Conservation (phyloP, 345 rosid genomes). For the Citrus hindsii region DNA sequence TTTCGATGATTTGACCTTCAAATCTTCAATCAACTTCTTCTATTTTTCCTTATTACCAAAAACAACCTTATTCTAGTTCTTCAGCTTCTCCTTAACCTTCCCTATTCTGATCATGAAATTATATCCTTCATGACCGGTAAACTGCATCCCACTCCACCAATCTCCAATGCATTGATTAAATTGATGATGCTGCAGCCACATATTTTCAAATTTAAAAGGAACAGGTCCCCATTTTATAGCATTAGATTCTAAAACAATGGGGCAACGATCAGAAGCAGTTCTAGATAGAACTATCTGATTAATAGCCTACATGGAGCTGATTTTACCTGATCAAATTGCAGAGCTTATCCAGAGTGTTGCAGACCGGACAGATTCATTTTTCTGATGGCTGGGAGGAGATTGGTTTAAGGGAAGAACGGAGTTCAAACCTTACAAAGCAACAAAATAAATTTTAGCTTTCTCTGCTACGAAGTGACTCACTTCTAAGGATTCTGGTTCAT, state of each 20-base stretch:
- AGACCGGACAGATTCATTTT: too few species aligned
- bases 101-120: background rate
- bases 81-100: background rate
- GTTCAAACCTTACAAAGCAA: background rate
- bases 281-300: background rate
- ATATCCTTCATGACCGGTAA: background rate
- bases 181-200: background rate
- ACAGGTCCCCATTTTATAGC: background rate
- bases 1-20: too few species aligned
- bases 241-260: background rate
- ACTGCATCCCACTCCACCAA: background rate
- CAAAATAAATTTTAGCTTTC: background rate
- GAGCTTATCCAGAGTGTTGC: too few species aligned
- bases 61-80: background rate
- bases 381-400: too few species aligned
- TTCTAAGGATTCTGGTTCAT: background rate
- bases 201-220: background rate
- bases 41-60: background rate
- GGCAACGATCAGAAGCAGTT: background rate
- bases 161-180: background rate
- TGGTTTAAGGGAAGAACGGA: background rate
- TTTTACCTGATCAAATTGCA: too few species aligned
- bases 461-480: background rate
- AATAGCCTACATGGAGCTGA: background rate
- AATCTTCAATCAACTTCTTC: background rate